phyloP scores from a whole-genome alignment of 2,329 filamentous ascomycete species.

The Septoria petroselini region DNA sequence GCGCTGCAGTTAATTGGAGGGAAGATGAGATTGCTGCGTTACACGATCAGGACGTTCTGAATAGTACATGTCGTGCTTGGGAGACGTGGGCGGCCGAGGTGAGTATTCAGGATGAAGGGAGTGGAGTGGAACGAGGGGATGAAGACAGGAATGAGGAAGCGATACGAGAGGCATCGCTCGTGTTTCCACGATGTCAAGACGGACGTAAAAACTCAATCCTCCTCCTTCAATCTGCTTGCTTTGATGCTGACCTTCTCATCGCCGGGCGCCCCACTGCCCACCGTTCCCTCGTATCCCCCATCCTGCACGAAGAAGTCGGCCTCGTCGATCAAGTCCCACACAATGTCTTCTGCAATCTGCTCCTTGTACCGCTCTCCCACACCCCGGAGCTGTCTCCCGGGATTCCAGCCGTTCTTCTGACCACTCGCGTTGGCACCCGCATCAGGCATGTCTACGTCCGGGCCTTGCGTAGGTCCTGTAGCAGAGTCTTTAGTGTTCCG shows the following conservation, averaged over 20 bases:
- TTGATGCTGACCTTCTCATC: conserved; percentile 24
- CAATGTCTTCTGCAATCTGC: conserved; percentile 89
- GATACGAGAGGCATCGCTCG: no score
- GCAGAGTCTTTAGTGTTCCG: conserved; percentile 23
- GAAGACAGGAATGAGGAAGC: no score
- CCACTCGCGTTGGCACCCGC: conserved; percentile 24
- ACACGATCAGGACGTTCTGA: conserved; percentile 11
- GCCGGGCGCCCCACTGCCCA: conserved; percentile 26
- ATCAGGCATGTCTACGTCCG: conserved; percentile 40
- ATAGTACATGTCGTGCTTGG: conserved; percentile 7
- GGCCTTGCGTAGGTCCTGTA: conserved; percentile 5
- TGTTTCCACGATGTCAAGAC: no score
- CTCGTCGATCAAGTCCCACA: conserved; percentile 92
- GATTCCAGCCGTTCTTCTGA: conserved; percentile 32
- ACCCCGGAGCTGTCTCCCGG: conserved; percentile 50
- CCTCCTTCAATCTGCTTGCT: conserved; percentile 26
- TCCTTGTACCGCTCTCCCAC: conserved; percentile 80
- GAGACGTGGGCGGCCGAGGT: conserved; percentile 5
- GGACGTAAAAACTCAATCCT: no score
- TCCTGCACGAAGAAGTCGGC: conserved; percentile 84
- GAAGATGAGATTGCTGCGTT: conserved; percentile 20
- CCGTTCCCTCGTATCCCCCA: conserved; percentile 42
- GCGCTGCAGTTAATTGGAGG: conserved; percentile 33
- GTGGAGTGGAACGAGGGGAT: background rate
- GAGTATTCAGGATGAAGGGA: conserved; percentile 5